Evolutionary conservation across 2,329 filamentous ascomycete species (phyloP), one percentile per base, ranked within the genome.

Genomic region (Botryotinia convoluta): DNA sequence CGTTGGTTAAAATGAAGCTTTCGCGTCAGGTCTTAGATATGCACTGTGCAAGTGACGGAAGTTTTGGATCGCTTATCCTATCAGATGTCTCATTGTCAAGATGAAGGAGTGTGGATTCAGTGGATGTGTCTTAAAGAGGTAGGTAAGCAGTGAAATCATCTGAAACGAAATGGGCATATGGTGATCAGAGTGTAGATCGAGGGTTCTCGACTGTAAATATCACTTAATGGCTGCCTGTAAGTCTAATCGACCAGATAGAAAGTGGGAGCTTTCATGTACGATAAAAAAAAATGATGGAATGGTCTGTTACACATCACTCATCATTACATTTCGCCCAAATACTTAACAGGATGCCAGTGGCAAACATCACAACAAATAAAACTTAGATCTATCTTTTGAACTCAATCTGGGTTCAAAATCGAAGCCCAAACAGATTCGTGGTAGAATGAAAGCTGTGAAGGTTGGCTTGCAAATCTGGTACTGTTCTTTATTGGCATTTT

Each of bases 11-110:
- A 20, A 63, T 63, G 61, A 63, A 39, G 61, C 61, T 42, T 63
- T 42, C 61, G 61, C 61, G 37, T 63, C 61, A 44, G 22, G 61
- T 63, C 61, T 63, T 44, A 29, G 61, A 63, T 63, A 3, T 63
- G 37, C 26, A 61, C 51, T 39, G 59, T 26, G 26, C 57, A 26
- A 16, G 12, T 6, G 39, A 16, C 37, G 37, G 61, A 63, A 29
- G 61, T n/a, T 62, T 62, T n/a, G 14, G 14, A 39, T 62, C 60
- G 60, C 60, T 42, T 42, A 62, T 35, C 35, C 37, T 61, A 26
- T n/a, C 37, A 16, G 14, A 29, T 39, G 60, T 42, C 60, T 62
- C 26, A 20, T 8, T 29, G 22, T 22, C 26, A 44, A 65, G 63
- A 12, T 14, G 63, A 29, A 37, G 12, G 44, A 48, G 29, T 8